These are phyloP conservation scores for Dissophora ornata DNA, from an alignment of 192 early-diverging fungal species.

Conservation along the genomic window DNA sequence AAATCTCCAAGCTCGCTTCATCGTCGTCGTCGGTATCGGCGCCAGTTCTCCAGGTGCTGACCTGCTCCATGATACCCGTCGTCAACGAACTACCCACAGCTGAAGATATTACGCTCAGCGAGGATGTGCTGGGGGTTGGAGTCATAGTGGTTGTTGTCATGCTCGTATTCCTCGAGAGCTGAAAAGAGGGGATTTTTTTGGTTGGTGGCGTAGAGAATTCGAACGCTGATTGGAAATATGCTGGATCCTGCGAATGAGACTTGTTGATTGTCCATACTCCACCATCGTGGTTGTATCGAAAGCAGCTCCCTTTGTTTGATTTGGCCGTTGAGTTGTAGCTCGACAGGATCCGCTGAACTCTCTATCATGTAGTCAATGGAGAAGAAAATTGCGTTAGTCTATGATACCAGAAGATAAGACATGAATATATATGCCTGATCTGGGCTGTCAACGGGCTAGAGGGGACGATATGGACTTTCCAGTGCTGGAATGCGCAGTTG, in stretches of 20 bases:
- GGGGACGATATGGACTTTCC: no score
- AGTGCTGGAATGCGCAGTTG: no score
- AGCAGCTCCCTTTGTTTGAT: constrained; percentile 40
- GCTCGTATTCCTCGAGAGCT: constrained; percentile 46
- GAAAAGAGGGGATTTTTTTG: constrained; percentile 41
- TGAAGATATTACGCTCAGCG: constrained; percentile 51
- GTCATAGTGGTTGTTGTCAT: constrained; percentile 38
- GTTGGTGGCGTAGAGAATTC: constrained; percentile 7
- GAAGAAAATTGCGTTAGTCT: neutral
- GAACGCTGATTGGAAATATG: neutral
- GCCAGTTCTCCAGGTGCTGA: constrained; percentile 52
- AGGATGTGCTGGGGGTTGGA: constrained; percentile 39
- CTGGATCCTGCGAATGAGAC: constrained; percentile 11
- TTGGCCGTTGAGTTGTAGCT: constrained; percentile 29
- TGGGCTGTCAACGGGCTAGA: no score
- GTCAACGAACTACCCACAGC: constrained; percentile 41
- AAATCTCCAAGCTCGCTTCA: constrained; percentile 46
- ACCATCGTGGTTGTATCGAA: constrained; percentile 30
- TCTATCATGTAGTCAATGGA: constrained; percentile 6
- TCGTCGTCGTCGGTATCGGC: constrained; percentile 50
- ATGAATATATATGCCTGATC: no score
- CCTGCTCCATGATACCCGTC: constrained; percentile 52
- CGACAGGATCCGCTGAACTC: constrained; percentile 44
- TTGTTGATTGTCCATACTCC: constrained; percentile 36
- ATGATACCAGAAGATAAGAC: neutral